Evolutionary conservation across 1,284 basidiomycete genomes (phyloP), one percentile per base, ranked within the genome.

Genomic region (Ceratobasidium sp.): DNA sequence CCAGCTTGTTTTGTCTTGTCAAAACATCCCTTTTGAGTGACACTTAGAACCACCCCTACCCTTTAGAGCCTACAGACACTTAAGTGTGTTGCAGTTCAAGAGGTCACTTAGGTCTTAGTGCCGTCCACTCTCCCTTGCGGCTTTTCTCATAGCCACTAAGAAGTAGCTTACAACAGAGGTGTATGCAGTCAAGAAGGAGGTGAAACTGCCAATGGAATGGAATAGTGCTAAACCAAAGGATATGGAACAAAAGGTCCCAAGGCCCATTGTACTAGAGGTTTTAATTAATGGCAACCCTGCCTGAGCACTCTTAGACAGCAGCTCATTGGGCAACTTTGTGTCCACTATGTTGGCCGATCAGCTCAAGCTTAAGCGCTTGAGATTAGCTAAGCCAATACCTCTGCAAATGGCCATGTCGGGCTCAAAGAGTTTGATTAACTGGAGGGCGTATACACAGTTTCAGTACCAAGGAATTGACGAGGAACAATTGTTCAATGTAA

Each of bases 251-350:
- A 3, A 71, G 0, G 72, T 78, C 0, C 77, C 78, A 0, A 74
- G 75, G 38, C 74, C 77, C 2, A 45, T 78, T 5, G 73, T 78
- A 0, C 72, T 79, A 1, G 71, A 73, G 0, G 73, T 77, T 0
- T 22, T 73, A 2, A 68, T 79, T 4, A 77, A 80, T 57, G 76
- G 75, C 0, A 35, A 76, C 1, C 74, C 74, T 0, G 74, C 68
- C 4, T 42, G 72, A 0, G 78, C 79, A 0, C 52, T 80, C 38
- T 43, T 80, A 0, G 78, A 80, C 55, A 73, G 76, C 0, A 78
- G 79, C 0, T 80, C 77, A 1, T 67, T 78, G 0, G 76, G 74
- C 1, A 79, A 80, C 71, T 79, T 80, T 58, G 76, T 80, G 20
- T 80, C 79, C 1, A 72, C 75, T 1, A 76, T 72, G 12, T 50